Evolutionary conservation across 345 rosid species (phyloP).

Genomic region (Brassica juncea): DNA sequence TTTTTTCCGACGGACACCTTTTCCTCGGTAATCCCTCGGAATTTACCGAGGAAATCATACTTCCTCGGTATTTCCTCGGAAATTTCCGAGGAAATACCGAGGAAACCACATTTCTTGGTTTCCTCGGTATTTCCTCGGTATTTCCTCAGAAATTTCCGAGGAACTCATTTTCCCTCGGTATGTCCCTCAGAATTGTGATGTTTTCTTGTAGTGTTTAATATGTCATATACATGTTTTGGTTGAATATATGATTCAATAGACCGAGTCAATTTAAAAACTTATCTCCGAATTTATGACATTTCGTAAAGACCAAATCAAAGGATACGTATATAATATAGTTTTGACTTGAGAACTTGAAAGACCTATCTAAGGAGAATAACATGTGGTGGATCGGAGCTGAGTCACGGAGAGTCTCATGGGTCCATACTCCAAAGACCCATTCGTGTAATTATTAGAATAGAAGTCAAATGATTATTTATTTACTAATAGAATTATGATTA

Average conservation of each 20-base stretch:
- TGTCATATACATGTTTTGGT: constrained; percentile 5
- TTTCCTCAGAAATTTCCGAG: too few species aligned
- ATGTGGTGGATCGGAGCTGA: not conserved
- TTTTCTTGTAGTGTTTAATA: too few species aligned
- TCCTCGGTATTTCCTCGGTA: too few species aligned
- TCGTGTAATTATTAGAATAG: constrained; percentile 8
- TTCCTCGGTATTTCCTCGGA: too few species aligned
- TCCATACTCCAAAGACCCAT: constrained; percentile 7
- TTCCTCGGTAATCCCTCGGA: too few species aligned
- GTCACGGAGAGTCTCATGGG: constrained; percentile 5
- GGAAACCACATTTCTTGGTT: too few species aligned
- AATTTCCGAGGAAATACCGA: too few species aligned
- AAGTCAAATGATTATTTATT: constrained; percentile 2
- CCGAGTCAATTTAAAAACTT: not conserved
- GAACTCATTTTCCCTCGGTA: too few species aligned
- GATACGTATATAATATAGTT: not conserved
- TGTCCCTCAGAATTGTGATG: too few species aligned
- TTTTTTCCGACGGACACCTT: too few species aligned
- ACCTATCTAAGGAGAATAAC: not conserved
- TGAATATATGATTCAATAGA: constrained; percentile 22
- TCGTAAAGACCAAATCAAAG: not conserved
- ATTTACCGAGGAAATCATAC: too few species aligned
- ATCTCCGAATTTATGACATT: not conserved
- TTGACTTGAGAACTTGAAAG: not conserved
- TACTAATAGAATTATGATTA: not conserved